Conservation (phyloP, 495 filamentous ascomycete species). For the Xylaria curta region DNA sequence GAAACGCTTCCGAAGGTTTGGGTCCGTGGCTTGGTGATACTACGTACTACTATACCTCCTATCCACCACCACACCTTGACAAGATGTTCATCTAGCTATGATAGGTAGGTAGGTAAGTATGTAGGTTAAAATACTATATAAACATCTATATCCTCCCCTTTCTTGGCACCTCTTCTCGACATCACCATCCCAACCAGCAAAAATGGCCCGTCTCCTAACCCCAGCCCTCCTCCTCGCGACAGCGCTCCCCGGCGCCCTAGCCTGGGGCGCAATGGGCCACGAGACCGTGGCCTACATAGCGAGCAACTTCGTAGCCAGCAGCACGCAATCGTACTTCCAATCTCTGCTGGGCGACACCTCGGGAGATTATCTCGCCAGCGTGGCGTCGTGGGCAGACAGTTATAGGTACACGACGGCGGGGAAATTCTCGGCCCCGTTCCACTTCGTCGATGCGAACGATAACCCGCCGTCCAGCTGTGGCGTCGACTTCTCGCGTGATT, state of each 20-base stretch:
- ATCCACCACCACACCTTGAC: too few species aligned
- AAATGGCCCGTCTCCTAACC: conserved; percentile 32
- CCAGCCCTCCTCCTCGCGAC: conserved; percentile 29
- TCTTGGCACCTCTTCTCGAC: conserved; percentile 4
- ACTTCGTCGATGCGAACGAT: conserved; percentile 72
- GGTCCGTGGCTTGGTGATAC: neutral
- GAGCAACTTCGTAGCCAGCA: conserved; percentile 54
- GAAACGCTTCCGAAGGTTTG: neutral
- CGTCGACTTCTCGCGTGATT: conserved; percentile 64
- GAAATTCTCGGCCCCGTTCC: conserved; percentile 58
- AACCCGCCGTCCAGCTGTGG: conserved; percentile 64
- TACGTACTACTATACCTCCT: neutral
- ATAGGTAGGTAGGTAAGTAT: too few species aligned
- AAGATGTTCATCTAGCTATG: too few species aligned
- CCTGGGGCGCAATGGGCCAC: conserved; percentile 59
- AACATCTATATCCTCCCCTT: neutral
- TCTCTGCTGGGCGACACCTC: conserved; percentile 55
- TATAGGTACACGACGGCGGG: conserved; percentile 63
- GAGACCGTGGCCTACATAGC: conserved; percentile 63
- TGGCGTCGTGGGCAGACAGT: conserved; percentile 68
- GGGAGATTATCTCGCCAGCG: conserved; percentile 61
- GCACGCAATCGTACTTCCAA: conserved; percentile 55
- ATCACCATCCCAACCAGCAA: neutral
- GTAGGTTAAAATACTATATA: neutral
- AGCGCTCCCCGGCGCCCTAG: conserved; percentile 34